phyloP scores from a whole-genome alignment of 228 moss, liverwort and hornwort genomes.

The Sphagnum magellanicum region DNA sequence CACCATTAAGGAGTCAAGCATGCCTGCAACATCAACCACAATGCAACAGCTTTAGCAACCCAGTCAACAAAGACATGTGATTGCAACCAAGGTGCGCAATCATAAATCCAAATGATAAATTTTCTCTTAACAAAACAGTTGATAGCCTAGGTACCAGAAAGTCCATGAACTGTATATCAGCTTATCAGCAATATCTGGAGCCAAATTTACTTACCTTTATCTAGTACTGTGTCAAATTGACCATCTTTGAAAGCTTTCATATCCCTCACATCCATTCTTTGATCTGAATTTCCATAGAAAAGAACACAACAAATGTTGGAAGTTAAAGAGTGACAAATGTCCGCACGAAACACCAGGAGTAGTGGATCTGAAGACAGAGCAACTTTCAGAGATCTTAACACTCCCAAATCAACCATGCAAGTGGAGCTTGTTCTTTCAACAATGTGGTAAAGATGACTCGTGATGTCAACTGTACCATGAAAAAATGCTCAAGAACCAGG shows the following conservation, averaged over 20 bases:
- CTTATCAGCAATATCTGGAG: no score
- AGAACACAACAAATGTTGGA: no score
- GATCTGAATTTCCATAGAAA: slow-evolving; percentile 17
- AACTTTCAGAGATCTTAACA: no score
- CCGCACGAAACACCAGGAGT: no score
- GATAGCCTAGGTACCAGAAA: not conserved
- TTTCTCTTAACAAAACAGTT: not conserved
- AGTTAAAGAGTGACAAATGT: no score
- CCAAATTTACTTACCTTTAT: slow-evolving; percentile 45
- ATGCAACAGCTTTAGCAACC: no score
- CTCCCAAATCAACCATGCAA: no score
- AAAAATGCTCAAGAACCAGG: no score
- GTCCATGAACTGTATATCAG: not conserved
- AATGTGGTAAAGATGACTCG: no score
- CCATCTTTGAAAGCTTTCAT: slow-evolving; percentile 70
- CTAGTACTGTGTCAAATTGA: slow-evolving; percentile 69
- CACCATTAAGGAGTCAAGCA: slow-evolving; percentile 77
- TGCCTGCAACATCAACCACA: slow-evolving; percentile 32
- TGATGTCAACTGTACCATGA: no score
- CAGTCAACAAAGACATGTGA: slow-evolving; percentile 10
- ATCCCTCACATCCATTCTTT: slow-evolving; percentile 73
- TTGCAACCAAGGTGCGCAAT: not conserved
- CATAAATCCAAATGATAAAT: not conserved
- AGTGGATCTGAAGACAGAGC: no score
- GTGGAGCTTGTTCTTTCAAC: no score